Base-by-base conservation (phyloP, 805 yeast species). In the Starmerella lactis-condensi region DNA sequence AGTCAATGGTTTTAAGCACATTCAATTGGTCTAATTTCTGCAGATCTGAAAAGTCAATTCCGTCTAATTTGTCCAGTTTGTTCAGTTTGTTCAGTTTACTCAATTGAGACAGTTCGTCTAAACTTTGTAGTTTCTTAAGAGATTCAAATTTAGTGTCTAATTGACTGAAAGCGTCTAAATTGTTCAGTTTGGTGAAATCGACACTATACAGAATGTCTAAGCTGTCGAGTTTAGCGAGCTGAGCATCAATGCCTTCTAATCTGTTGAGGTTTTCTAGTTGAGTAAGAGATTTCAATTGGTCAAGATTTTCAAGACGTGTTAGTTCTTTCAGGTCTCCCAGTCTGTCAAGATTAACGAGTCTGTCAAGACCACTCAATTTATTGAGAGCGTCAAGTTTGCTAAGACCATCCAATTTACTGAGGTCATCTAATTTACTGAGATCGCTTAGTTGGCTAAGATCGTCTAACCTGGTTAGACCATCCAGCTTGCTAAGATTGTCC, bases 101-200 rank as follows among this genome's bases (percentile, higher is more conserved):
- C 27, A 36, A 24, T 21, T 37, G 28, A n/a, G 30, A 29, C n/a
- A 39, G 37, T 30, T 37, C 32, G 18, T 36, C 37, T 14, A 44
- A 44, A 25, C 40, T 34, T 11, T 44, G 47, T 15, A 44, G 37
- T 29, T 42, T n/a, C n/a, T n/a, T n/a, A n/a, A n/a, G n/a, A n/a
- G n/a, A n/a, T n/a, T n/a, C n/a, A n/a, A n/a, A n/a, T n/a, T n/a
- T n/a, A n/a, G n/a, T n/a, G n/a, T n/a, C n/a, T n/a, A n/a, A n/a
- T n/a, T n/a, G n/a, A n/a, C n/a, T n/a, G n/a, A n/a, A n/a, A n/a
- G n/a, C n/a, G n/a, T n/a, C n/a, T n/a, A n/a, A n/a, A n/a, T n/a
- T 15, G 13, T 19, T 20, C 14, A 34, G 22, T 3, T 21, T 21
- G 21, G 30, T 15, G 15, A 37, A 37, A n/a, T 13, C 7, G 6